phyloP scores from a whole-genome alignment of 75 land plant genomes.

The Sequoiadendron giganteum region DNA sequence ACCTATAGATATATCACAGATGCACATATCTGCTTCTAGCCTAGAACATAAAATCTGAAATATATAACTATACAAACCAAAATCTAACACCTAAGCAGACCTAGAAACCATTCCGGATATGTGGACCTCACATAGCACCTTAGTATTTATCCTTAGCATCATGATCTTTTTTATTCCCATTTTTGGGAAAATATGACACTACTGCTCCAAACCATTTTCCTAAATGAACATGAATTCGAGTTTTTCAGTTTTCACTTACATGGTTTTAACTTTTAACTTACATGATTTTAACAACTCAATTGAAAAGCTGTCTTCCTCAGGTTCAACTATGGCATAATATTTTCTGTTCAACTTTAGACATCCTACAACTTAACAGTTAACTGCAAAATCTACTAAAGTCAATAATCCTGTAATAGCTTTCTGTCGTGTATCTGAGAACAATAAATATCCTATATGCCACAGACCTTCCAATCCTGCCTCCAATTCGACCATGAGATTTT shows the following conservation, averaged over 20 bases:
- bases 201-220: not conserved
- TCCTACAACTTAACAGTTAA: not conserved
- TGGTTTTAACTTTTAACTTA: not conserved
- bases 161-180: not conserved
- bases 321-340: not conserved
- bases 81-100: not conserved
- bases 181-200: not conserved
- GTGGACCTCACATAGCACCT: not conserved
- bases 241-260: not conserved
- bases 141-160: not conserved
- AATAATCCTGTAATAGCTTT: not conserved
- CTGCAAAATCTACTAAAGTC: not conserved
- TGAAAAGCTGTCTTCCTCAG: not conserved
- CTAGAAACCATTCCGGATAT: not conserved
- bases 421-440: slow-evolving; percentile 4
- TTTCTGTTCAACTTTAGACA: not conserved
- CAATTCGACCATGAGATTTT: slow-evolving; percentile 81
- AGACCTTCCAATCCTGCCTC: slow-evolving; percentile 88
- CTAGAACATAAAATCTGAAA: not conserved
- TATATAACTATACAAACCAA: not conserved
- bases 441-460: slow-evolving; percentile 9
- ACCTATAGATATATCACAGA: not conserved
- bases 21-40: not conserved
- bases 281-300: not conserved
- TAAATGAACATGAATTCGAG: not conserved